Percentiles rank a stretch among this genome's conserved stretches.
Conservation (phyloP, 495 filamentous ascomycete genomes). For the Penicillium paxilli region DNA sequence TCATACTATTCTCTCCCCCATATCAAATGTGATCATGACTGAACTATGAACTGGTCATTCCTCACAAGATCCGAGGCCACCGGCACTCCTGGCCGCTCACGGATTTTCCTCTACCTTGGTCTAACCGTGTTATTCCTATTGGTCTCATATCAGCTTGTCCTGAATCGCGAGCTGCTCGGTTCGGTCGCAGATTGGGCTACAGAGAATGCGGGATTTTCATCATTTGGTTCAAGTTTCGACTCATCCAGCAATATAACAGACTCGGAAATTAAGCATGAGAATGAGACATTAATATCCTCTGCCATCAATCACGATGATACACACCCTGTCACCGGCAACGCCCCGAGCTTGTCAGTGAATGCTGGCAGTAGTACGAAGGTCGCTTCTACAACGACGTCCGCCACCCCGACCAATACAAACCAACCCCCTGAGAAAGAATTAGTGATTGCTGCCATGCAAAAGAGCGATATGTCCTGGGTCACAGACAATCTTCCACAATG, state of each 20-base stretch:
- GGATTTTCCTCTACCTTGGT: slow-evolving; percentile 17
- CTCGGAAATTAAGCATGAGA: not conserved
- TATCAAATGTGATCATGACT: not conserved
- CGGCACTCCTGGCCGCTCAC: slow-evolving; percentile 4
- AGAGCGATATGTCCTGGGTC: slow-evolving; percentile 31
- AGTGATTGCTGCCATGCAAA: slow-evolving; percentile 26
- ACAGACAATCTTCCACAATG: slow-evolving; percentile 34
- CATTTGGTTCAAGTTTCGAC: not conserved
- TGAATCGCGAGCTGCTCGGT: slow-evolving; percentile 13
- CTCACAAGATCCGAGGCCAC: slow-evolving; percentile 5
- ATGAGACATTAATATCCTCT: too few relatives aligned
- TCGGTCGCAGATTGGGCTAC: slow-evolving; percentile 1
- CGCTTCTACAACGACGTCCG: too few relatives aligned
- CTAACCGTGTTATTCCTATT: slow-evolving; percentile 17
- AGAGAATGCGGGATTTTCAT: not conserved
- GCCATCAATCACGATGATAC: too few relatives aligned
- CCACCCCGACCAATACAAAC: not conserved
- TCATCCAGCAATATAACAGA: not conserved
- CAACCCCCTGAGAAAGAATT: slow-evolving; percentile 18
- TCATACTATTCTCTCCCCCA: not conserved
- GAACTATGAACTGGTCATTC: not conserved
- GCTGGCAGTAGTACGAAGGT: too few relatives aligned
- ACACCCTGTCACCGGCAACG: too few relatives aligned
- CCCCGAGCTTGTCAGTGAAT: too few relatives aligned
- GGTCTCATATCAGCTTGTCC: slow-evolving; percentile 23